These are phyloP conservation scores for Neonectria hederae DNA, from an alignment of 2,329 filamentous ascomycete genomes.

Conservation along the genomic window DNA sequence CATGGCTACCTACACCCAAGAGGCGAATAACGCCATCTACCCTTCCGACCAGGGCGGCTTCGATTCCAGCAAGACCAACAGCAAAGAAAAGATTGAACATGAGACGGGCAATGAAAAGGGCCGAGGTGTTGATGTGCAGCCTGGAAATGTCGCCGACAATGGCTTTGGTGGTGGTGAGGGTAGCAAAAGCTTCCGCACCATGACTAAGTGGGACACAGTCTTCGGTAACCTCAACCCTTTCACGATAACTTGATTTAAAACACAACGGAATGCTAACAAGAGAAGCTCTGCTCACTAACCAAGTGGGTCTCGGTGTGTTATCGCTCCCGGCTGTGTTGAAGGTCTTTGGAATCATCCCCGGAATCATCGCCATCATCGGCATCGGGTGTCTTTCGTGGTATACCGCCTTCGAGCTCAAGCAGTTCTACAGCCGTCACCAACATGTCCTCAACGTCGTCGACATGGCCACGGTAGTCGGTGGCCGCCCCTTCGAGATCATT, in stretches of 20 bases:
- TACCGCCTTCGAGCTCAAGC: conserved; percentile 61
- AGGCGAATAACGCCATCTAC: conserved; percentile 38
- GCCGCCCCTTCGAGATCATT: conserved; percentile 39
- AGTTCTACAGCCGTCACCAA: conserved; percentile 74
- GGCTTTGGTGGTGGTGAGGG: conserved; percentile 43
- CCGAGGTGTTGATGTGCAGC: conserved; percentile 28
- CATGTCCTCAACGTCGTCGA: conserved; percentile 77
- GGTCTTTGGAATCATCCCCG: conserved; percentile 72
- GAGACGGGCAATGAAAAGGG: conserved; percentile 26
- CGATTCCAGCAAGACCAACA: conserved; percentile 40
- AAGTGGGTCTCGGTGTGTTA: conserved; percentile 60
- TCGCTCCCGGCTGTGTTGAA: conserved; percentile 78
- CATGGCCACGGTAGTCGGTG: conserved; percentile 66
- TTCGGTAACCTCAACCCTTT: conserved; percentile 20
- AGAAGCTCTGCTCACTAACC: conserved; percentile 45
- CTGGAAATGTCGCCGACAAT: conserved; percentile 37
- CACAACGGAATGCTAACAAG: background rate
- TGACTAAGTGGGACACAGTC: conserved; percentile 47
- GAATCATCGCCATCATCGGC: conserved; percentile 73
- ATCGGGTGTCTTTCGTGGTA: conserved; percentile 72
- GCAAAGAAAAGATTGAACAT: conserved; percentile 39
- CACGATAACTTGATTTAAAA: background rate
- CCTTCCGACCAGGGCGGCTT: conserved; percentile 40
- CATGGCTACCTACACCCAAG: conserved; percentile 34
- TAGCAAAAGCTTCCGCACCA: conserved; percentile 46